Evolutionary conservation across 176 grass and related monocot species (phyloP), one percentile per base, ranked within the genome.

Genomic region (Otatea glauca): DNA sequence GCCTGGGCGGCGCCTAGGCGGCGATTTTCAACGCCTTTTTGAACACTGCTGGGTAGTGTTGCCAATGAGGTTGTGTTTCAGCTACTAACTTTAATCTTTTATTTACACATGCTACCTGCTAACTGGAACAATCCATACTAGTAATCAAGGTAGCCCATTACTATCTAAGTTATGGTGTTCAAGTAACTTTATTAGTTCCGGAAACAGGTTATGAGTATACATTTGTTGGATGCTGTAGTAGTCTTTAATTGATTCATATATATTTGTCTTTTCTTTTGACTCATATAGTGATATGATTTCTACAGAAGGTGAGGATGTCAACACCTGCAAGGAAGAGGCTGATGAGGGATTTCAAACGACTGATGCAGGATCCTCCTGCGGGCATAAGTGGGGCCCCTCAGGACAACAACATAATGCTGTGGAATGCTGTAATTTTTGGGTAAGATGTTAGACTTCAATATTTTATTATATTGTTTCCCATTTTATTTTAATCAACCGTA

Each of bases 291-390:
- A 76, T 74, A 66, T 75, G 60, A 47, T 75, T 76, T 84, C 15
- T 74, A 25, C 60, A 84, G 59, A 21, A 51, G 21, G 72, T 39
- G 65, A 76, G 20, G 72, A 90, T 90, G 88, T 90, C 84, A 29
- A 87, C 88, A 2, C 88, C 88, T 23, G 43, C 88, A 53, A 87
- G 88, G 74, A 90, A 90, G 84, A 72, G 88, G 55, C 43, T 90
- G 84, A 90, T 90, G 84, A 79, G 88, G 63, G 88, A 90, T 72
- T 90, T 90, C 84, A 90, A 90, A 75, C 63, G 88, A 68, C 65
- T 90, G 64, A 80, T 83, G 88, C 84, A 87, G 80, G 88, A 90
- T 78, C 88, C 88, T 35, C 88, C 88, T n/a, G 78, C 78, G 0
- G 88, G 88, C 17, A 86, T 87, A 74, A 83, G 88, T 25, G 88